Evolutionary conservation across 2,329 filamentous ascomycete species (phyloP).

Genomic region (Fusarium coicis): DNA sequence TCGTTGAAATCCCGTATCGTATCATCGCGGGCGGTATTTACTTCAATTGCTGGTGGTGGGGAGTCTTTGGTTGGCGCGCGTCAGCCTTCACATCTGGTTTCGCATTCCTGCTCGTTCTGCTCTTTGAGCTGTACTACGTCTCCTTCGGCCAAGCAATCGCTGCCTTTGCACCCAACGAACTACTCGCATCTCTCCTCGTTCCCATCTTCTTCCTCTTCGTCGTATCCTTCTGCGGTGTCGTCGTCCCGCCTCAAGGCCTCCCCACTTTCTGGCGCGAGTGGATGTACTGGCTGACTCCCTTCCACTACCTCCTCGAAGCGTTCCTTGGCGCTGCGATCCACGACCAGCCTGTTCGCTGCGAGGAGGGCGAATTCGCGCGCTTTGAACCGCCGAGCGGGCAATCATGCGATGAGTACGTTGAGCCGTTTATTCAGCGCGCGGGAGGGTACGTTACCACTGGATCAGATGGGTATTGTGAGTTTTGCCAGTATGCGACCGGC

Average conservation of each 20-base stretch:
- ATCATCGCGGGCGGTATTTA: conserved; percentile 68
- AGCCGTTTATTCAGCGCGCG: conserved; percentile 60
- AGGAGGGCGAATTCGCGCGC: conserved; percentile 65
- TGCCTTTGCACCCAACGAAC: conserved; percentile 72
- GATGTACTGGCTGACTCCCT: conserved; percentile 76
- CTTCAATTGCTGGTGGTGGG: conserved; percentile 67
- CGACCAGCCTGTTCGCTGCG: conserved; percentile 65
- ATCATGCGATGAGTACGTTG: conserved; percentile 70
- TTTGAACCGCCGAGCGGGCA: conserved; percentile 69
- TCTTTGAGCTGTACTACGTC: conserved; percentile 74
- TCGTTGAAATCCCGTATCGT: conserved; percentile 77
- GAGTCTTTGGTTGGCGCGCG: conserved; percentile 59
- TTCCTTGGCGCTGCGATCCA: conserved; percentile 67
- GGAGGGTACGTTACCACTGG: conserved; percentile 71
- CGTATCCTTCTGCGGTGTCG: conserved; percentile 76
- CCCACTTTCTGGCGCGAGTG: conserved; percentile 71
- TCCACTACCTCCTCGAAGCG: conserved; percentile 73
- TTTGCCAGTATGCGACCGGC: conserved; percentile 70
- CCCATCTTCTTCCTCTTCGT: conserved; percentile 78
- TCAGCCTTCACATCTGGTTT: conserved; percentile 69
- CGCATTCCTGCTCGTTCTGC: conserved; percentile 70
- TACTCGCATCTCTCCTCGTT: conserved; percentile 73
- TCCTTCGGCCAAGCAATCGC: conserved; percentile 76
- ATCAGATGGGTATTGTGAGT: conserved; percentile 68
- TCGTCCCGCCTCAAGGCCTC: conserved; percentile 69